Conservation (phyloP, 2,329 filamentous ascomycete genomes). For the Fusarium acutatum region DNA sequence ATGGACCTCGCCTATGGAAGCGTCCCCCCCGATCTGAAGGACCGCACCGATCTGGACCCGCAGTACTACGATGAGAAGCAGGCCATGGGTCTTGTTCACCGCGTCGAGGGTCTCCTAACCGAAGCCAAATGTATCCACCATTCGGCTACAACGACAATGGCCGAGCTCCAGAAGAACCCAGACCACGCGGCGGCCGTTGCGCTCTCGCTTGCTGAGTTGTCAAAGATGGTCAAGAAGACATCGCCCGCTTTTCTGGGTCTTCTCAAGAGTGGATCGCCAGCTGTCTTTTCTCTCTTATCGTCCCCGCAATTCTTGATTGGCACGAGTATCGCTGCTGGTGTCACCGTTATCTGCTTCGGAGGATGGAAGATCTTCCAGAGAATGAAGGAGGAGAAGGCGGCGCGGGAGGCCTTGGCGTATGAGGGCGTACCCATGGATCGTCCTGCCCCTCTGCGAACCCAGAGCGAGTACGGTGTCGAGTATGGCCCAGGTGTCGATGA, state of each 20-base stretch:
- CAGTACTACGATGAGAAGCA: constrained; percentile 64
- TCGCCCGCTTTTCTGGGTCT: constrained; percentile 79
- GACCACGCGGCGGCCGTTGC: constrained; percentile 95
- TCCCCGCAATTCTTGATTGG: constrained; percentile 96
- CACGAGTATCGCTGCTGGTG: constrained; percentile 85
- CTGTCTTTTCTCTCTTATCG: constrained; percentile 84
- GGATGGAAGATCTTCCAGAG: constrained; percentile 98
- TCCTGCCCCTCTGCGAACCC: constrained; percentile 40
- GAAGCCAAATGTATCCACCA: constrained; percentile 91
- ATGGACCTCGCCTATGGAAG: constrained; percentile 94
- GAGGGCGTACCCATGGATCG: constrained; percentile 37
- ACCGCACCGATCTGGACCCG: constrained; percentile 58
- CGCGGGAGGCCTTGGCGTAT: constrained; percentile 43
- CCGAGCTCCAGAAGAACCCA: constrained; percentile 74
- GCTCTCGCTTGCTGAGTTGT: constrained; percentile 90
- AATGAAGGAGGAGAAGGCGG: constrained; percentile 61
- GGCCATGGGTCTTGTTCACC: constrained; percentile 69
- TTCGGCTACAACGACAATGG: constrained; percentile 82
- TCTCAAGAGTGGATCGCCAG: constrained; percentile 83
- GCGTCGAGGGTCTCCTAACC: constrained; percentile 79
- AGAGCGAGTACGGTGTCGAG: constrained; percentile 44
- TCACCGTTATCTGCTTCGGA: constrained; percentile 95
- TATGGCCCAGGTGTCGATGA: constrained; percentile 57
- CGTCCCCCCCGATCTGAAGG: constrained; percentile 73
- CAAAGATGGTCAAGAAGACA: constrained; percentile 82